Base-by-base conservation (phyloP, 225 moss, liverwort and hornwort genomes). In the Sphagnum contortum region DNA sequence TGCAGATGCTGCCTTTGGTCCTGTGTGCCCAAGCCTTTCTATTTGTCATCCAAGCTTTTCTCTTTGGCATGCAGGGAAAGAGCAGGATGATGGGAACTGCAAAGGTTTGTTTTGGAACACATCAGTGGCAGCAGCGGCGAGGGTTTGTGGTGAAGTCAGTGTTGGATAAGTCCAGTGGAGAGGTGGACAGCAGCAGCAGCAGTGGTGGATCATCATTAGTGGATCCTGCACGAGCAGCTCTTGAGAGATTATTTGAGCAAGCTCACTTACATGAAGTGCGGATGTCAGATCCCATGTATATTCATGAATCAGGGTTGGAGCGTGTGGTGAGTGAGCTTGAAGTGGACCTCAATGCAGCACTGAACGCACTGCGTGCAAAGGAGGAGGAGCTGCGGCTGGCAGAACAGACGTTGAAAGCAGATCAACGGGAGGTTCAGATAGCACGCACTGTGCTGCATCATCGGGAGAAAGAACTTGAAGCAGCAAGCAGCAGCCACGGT, bases 191-290 rank as follows among this genome's bases (percentile, higher is more conserved):
- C 3, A 68, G 29, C 12, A 10, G 66, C 7, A 51, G 55, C 12
- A 1, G 48, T 11, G 63, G 48, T 3, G 44, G 29, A 13, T 68
- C 9, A 64, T 74, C 74, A 46, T 50, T 58, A 0, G 66, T 55
- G 6, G 80, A 75, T 67, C 69, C 75, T 55, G 75, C 68, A 14
- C 55, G 75, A 48, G 69, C 69, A 12, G 80, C 84, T 3, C 50
- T 84, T 8, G 84, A 80, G 66, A 72, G 69, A n/a, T 65, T 80
- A 44, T 84, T 77, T 67, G 57, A 63, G 10, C 76, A 83, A 48
- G 76, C 76, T 54, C 73, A 75, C 29, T 69, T 71, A 62, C 69
- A 73, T 69, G 78, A 79, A 64, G 76, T 76, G 51, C 73, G 68
- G 49, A 51, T 66, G 47, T n/a, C 50, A 5, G 75, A 68, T 52